Evolutionary conservation across 306 rosid genomes (phyloP).

Genomic region (Canavalia gladiata): DNA sequence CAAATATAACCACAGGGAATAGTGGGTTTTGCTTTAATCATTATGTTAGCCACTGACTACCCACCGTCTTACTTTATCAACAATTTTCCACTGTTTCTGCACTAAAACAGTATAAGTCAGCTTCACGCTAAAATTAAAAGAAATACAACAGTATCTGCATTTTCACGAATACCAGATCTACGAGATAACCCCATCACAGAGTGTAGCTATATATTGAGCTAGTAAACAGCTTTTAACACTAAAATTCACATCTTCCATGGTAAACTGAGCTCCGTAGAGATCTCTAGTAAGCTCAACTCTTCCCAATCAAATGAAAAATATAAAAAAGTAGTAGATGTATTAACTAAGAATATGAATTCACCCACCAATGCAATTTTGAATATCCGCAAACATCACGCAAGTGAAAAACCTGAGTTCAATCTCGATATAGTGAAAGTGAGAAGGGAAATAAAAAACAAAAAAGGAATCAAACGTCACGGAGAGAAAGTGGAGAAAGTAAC

Average conservation of each 20-base stretch:
- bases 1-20: conserved; percentile 35
- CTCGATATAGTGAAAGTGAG: conserved; percentile 44
- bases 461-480: conserved; percentile 23
- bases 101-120: conserved; percentile 35
- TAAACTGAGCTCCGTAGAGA: conserved; percentile 41
- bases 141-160: conserved; percentile 17
- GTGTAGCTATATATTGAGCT: conserved; percentile 24
- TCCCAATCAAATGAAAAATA: conserved; percentile 13
- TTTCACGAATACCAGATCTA: conserved; percentile 54
- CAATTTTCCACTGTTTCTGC: conserved; percentile 39
- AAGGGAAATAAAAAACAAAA: conserved; percentile 27
- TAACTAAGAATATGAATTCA: conserved; percentile 41
- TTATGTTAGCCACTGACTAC: conserved; percentile 30
- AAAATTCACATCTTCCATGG: conserved; percentile 25
- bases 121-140: conserved; percentile 22
- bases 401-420: conserved; percentile 52
- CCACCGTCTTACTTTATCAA: conserved; percentile 38
- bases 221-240: conserved; percentile 25
- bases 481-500: conserved; percentile 28
- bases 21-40: conserved; percentile 28
- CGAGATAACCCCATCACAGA: conserved; percentile 27
- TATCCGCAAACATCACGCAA: conserved; percentile 63
- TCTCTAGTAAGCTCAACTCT: conserved; percentile 39
- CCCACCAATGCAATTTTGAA: conserved; percentile 72
- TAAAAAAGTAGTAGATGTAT: conserved; percentile 10